phyloP scores from a whole-genome alignment of 2,329 filamentous ascomycete genomes.

The Pestalotiopsis sp. region DNA sequence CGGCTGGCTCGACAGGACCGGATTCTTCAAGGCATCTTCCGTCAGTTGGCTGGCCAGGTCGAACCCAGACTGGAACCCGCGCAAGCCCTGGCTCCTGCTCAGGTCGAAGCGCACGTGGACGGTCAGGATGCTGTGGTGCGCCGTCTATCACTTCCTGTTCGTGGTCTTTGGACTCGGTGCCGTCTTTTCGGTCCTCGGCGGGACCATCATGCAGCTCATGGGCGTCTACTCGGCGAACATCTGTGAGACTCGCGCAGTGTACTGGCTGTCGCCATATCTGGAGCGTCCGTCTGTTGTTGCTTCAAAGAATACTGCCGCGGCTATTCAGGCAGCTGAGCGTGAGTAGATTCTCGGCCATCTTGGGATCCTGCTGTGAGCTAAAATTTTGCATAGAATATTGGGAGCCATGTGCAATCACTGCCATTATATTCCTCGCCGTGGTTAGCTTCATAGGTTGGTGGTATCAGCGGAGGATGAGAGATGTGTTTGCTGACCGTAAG shows the following conservation, averaged over 20 bases:
- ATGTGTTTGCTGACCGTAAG: constrained; percentile 7
- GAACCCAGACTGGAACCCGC: background rate
- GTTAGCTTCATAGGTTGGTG: constrained; percentile 10
- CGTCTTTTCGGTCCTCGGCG: constrained; percentile 7
- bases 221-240: constrained; percentile 11
- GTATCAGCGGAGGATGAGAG: constrained; percentile 8
- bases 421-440: constrained; percentile 1
- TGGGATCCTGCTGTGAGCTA: too few relatives aligned
- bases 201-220: constrained; percentile 7
- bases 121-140: background rate
- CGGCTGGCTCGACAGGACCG: constrained; percentile 1
- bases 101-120: background rate
- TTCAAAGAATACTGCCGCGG: background rate
- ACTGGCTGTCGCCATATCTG: background rate
- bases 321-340: background rate
- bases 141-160: background rate
- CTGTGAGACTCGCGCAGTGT: background rate
- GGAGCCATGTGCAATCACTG: constrained; percentile 10
- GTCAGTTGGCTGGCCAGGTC: background rate
- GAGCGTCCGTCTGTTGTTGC: background rate
- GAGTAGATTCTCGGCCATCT: background rate
- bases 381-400: background rate
- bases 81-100: background rate
- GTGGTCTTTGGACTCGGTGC: constrained; percentile 2
- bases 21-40: constrained; percentile 4